Evolutionary conservation across 192 early-diverging fungal genomes (phyloP).

Genomic region (Chytriomyces hyalinus): DNA sequence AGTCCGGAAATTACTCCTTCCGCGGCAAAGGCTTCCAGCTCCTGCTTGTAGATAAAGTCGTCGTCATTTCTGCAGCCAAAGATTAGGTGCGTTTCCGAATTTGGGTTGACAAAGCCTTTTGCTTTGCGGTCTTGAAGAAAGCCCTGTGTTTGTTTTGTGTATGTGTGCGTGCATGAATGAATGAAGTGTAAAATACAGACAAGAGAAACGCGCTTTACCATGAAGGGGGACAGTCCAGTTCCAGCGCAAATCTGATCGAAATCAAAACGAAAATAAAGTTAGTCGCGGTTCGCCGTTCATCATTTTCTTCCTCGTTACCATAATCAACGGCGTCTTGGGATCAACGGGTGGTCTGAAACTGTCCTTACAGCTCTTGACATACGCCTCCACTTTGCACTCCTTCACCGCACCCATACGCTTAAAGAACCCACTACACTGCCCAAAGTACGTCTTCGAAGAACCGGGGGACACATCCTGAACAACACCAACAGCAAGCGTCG

Average conservation of each 20-base stretch:
- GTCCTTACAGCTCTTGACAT: conserved; percentile 24
- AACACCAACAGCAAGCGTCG: conserved; percentile 34
- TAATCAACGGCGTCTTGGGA: conserved; percentile 64
- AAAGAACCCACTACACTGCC: conserved; percentile 36
- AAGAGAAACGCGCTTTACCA: conserved; percentile 40
- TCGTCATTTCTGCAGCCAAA: conserved; percentile 81
- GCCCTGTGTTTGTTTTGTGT: conserved; percentile 31
- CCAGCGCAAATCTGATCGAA: conserved; percentile 64
- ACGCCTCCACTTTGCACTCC: conserved; percentile 8
- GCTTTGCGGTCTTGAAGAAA: conserved; percentile 80
- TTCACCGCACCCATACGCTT: neutral
- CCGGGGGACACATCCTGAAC: conserved; percentile 19
- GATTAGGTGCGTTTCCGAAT: conserved; percentile 66
- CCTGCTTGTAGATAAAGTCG: conserved; percentile 65
- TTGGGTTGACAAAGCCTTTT: conserved; percentile 9
- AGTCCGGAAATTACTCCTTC: conserved; percentile 59
- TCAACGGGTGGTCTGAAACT: conserved; percentile 69
- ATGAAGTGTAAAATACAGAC: too few species aligned
- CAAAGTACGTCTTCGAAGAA: conserved; percentile 16
- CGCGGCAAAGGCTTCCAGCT: conserved; percentile 55
- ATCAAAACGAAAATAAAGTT: too few species aligned
- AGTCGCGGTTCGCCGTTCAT: too few species aligned
- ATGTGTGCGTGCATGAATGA: too few species aligned
- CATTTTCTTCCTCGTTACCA: conserved; percentile 52
- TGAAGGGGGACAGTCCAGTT: conserved; percentile 87